Evolutionary conservation across 306 rosid genomes (phyloP), one percentile per base, ranked within the genome.

Genomic region (Rosa chinensis): DNA sequence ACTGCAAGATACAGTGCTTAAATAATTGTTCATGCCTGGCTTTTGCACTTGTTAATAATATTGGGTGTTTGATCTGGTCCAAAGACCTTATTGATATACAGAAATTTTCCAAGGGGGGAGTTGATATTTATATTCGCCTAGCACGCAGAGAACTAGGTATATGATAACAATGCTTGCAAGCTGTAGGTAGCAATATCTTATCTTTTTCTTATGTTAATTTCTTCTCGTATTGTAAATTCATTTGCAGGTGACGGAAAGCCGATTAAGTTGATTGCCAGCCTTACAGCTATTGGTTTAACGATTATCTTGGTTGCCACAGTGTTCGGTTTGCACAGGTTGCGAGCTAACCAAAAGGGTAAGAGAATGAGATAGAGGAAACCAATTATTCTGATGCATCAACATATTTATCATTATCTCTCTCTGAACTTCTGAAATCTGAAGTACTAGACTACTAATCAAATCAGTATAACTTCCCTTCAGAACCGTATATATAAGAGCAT

Each of bases 91-190:
- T 75, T 72, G 87, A 84, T 59, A 44, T 58, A 52, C 37, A 44
- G 40, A 58, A 18, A 11, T 40, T 58, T 32, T 1, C 76, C 2
- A 32, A 1, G 35, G 35, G 35, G 35, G 75, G 81, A 56, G 42
- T 0, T 11, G 71, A 64, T 10, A 64, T 83, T 59, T 59, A 39
- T 44, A 8, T 68, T 42, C 80, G 83, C 35, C 74, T 75, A 37
- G 49, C 89, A 21, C 47, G 53, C 18, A 75, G 87, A 53, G 87
- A 89, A 78, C 64, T 82, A 17, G 83, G 93, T 87, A 62, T 35
- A 42, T 70, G 21, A 10, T 43, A 32, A 1, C 35, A 32, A 1
- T 32, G 35, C 35, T 32, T 32, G 35, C 35, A 32, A 32, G 35
- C 35, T 32, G 35, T 32, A 32, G 35, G 1, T 32, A 32, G 35